A percentile compares a stretch with the other conserved stretches of the same genome.
Conservation (phyloP, 1,139 yeast species). For the Saccharomyces hybrid region DNA sequence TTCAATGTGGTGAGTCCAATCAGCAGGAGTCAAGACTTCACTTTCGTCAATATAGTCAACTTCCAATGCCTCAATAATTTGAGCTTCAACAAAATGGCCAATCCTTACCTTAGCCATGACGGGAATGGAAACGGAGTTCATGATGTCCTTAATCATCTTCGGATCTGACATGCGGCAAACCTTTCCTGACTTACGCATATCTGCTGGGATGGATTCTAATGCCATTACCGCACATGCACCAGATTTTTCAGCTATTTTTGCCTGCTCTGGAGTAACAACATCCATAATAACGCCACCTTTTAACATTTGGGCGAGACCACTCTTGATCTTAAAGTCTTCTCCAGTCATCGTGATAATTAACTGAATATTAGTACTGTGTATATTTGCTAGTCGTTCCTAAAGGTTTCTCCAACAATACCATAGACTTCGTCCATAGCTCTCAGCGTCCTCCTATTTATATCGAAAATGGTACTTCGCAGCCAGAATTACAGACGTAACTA, state of each 20-base stretch:
- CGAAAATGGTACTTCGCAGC: neutral
- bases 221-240: slow-evolving; percentile 95
- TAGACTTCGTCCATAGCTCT: neutral
- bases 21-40: slow-evolving; percentile 79
- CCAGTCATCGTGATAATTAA: neutral
- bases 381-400: neutral
- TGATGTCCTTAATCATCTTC: slow-evolving; percentile 66
- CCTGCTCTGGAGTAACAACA: slow-evolving; percentile 53
- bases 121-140: slow-evolving; percentile 58
- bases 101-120: slow-evolving; percentile 88
- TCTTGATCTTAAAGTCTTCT: slow-evolving; percentile 50
- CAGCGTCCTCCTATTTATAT: neutral
- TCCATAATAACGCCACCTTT: slow-evolving; percentile 70
- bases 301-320: slow-evolving; percentile 83
- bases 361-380: neutral
- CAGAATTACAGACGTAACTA: neutral
- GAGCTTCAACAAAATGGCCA: slow-evolving; percentile 82
- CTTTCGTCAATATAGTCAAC: slow-evolving; percentile 82
- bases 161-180: slow-evolving; percentile 90
- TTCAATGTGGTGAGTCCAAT: slow-evolving; percentile 56
- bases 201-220: slow-evolving; percentile 78
- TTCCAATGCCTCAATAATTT: slow-evolving; percentile 62
- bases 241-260: slow-evolving; percentile 66
- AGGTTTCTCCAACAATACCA: neutral
- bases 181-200: slow-evolving; percentile 74